Percentiles rank a stretch among this genome's conserved stretches.
These are phyloP conservation scores for Mycoemilia scoparia DNA, from an alignment of 192 early-diverging fungal genomes.

Conservation along the genomic window DNA sequence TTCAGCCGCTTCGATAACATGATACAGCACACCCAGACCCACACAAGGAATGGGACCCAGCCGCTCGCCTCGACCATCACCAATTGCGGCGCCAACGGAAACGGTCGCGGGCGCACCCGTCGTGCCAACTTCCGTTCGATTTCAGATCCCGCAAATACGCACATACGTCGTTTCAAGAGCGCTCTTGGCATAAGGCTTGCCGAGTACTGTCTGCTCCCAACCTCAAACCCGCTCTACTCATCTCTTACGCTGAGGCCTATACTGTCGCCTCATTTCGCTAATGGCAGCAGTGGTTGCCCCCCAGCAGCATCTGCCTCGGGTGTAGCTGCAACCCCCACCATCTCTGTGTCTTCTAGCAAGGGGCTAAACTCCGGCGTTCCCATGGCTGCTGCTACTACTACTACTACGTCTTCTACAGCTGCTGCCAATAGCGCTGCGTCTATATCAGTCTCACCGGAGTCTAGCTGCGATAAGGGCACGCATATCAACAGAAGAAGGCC, in stretches of 20 bases:
- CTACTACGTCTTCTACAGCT: conserved; percentile 5
- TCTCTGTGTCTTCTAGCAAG: too few species aligned
- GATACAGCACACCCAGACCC: conserved; percentile 66
- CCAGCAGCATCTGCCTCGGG: too few species aligned
- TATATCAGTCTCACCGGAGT: too few species aligned
- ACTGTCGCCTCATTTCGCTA: too few species aligned
- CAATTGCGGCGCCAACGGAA: conserved; percentile 23
- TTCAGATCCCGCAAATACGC: conserved; percentile 19
- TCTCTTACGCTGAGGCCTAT: conserved; percentile 27
- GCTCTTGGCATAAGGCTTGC: conserved; percentile 14
- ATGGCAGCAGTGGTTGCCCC: too few species aligned
- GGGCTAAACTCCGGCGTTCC: conserved; percentile 7
- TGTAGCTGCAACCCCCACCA: too few species aligned
- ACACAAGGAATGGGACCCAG: conserved; percentile 26
- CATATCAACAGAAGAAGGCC: neutral
- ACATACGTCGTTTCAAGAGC: conserved; percentile 21
- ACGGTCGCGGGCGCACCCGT: conserved; percentile 28
- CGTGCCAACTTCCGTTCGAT: conserved; percentile 26
- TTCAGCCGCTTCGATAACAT: conserved; percentile 67
- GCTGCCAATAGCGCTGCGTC: too few species aligned
- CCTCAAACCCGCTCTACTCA: conserved; percentile 24
- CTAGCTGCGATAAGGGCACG: too few species aligned
- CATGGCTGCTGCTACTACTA: conserved; percentile 1
- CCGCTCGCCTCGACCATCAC: conserved; percentile 31
- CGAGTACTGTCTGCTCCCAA: conserved; percentile 19